Base-by-base conservation (phyloP, 495 filamentous ascomycete genomes). In the Recurvomyces mirabilis region DNA sequence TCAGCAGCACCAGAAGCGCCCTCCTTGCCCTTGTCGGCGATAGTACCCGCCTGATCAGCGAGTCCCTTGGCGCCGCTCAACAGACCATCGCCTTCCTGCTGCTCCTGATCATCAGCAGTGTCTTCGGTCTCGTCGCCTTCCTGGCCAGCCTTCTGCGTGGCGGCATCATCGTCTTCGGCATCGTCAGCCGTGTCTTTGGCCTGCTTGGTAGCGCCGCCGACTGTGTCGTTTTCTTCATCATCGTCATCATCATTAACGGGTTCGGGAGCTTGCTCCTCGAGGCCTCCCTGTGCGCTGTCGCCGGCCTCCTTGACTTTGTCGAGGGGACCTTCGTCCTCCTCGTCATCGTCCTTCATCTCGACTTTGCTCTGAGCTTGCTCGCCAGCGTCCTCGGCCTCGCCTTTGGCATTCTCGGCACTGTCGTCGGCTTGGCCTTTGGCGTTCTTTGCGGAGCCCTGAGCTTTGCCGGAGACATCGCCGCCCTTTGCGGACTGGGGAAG, bases 241-340 rank as follows among this genome's bases (percentile, higher is more conserved):
- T 29, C 26, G 51, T 59, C 55, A 3, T 60, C 49, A 29, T 62
- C 59, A 14, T 62, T 51, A 41, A 65, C 49, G 14, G 63, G 63
- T 47, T 64, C 57, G 2, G 63, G 61, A 21, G 61, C 57, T 1
- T 43, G 42, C 38, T 65, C 43, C 43, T 62, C 45, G 15, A 65
- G 52, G 19, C 56, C 60, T 31, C 57, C 54, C 15, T 47, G 29
- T 15, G 55, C 47, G 33, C 58, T 52, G n/a, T 56, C 51, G 31
- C 57, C 60, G 13, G 55, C 53, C 38, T 59, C 51, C 22, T 49
- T 57, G 29, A 62, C 61, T 41, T 65, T 62, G 44, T 54, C 56
- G 36, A 57, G 54, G 13, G 51, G 43, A 19, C 46, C 54, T 2
- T 56, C 53, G 20, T 50, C 52, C 22, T 56, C 53, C 28, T 55